A percentile compares a stretch with the other conserved stretches of the same genome.
phyloP scores from a whole-genome alignment of 2,329 filamentous ascomycete species.

The Microdochium trichocladiopsis region DNA sequence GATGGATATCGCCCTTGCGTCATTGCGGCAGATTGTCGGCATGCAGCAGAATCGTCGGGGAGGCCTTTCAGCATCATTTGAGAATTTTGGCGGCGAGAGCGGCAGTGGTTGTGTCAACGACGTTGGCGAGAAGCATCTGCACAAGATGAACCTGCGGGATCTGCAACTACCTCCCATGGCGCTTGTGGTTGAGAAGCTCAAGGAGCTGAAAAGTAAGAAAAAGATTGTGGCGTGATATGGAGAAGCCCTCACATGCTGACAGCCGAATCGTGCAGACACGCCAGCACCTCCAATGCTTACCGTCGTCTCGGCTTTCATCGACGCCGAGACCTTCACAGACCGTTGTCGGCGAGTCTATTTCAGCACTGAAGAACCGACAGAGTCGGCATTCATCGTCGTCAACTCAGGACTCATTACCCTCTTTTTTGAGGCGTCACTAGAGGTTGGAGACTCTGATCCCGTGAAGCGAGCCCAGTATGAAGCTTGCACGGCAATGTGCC shows the following conservation, averaged over 20 bases:
- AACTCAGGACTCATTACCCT: conserved; percentile 21
- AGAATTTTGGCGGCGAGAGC: background rate
- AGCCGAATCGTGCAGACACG: conserved; percentile 22
- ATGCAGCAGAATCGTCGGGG: conserved; percentile 32
- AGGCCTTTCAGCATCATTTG: background rate
- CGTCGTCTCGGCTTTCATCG: conserved; percentile 40
- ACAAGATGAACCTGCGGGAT: conserved; percentile 38
- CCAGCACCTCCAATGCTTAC: conserved; percentile 40
- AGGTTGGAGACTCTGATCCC: conserved; percentile 10
- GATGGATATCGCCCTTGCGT: conserved; percentile 44
- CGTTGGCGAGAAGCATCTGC: conserved; percentile 33
- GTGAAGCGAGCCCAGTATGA: conserved; percentile 16
- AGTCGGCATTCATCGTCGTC: conserved; percentile 37
- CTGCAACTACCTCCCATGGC: conserved; percentile 47
- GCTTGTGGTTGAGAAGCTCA: conserved; percentile 39
- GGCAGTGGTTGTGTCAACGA: conserved; percentile 11
- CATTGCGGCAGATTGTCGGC: conserved; percentile 43
- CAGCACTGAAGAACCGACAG: conserved; percentile 40
- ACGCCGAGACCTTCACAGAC: conserved; percentile 40
- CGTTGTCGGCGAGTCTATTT: conserved; percentile 44
- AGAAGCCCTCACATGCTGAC: background rate
- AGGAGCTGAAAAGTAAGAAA: conserved; percentile 35
- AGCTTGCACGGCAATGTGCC: conserved; percentile 17
- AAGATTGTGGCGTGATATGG: too few relatives aligned
- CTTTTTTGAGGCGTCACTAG: conserved; percentile 19